Evolutionary conservation across 2,329 filamentous ascomycete species (phyloP).

Genomic region (Cryphonectria carpinicola): DNA sequence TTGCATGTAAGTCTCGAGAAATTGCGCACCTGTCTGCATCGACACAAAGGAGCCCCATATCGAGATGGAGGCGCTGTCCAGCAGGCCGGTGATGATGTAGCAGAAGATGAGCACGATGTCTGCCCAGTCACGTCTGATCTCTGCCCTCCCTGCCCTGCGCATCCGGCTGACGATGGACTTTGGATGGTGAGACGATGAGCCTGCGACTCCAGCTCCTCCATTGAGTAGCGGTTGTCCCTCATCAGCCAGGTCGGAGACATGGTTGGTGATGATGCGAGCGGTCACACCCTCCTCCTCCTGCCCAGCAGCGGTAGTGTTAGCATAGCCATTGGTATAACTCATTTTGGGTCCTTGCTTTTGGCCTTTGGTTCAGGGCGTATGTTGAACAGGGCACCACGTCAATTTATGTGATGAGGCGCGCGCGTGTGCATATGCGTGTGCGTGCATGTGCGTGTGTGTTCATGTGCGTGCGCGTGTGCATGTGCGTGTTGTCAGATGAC

Average conservation of each 20-base stretch:
- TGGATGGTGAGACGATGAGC: conserved; percentile 24
- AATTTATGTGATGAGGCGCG: not conserved
- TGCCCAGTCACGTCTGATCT: conserved; percentile 65
- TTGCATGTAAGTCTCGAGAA: no score
- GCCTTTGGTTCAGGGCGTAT: not conserved
- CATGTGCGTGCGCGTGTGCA: no score
- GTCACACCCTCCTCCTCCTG: conserved; percentile 13
- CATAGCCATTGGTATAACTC: conserved; percentile 22
- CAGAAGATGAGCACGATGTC: conserved; percentile 72
- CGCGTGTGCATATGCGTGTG: not conserved
- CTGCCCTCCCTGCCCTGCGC: conserved; percentile 42
- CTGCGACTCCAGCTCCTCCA: conserved; percentile 14
- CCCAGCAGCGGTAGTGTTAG: conserved; percentile 21
- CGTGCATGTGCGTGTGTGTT: no score
- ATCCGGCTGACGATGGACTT: conserved; percentile 34
- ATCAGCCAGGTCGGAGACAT: conserved; percentile 27
- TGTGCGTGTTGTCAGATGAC: not conserved
- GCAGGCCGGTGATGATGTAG: conserved; percentile 76
- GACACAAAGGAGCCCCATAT: conserved; percentile 82
- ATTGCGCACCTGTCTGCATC: conserved; percentile 73
- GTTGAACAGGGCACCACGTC: not conserved
- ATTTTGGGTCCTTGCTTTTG: conserved; percentile 5
- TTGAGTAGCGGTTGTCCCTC: conserved; percentile 44
- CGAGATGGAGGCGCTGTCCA: conserved; percentile 76
- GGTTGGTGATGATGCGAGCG: conserved; percentile 17